These are phyloP conservation scores for Aspergillus heteromorphus DNA, from an alignment of 495 filamentous ascomycete species.

Conservation along the genomic window DNA sequence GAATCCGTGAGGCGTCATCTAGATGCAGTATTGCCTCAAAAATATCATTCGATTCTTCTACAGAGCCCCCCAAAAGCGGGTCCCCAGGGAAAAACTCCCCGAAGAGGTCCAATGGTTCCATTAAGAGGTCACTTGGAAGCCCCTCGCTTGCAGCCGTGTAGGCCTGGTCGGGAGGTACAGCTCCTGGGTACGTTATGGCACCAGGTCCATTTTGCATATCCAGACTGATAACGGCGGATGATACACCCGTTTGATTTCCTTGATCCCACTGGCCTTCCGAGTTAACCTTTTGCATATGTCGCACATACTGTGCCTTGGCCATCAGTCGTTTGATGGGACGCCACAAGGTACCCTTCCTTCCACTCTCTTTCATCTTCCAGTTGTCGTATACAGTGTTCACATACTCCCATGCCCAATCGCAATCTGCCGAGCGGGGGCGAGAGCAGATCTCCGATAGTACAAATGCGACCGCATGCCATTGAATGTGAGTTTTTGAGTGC, in stretches of 20 bases:
- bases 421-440: constrained; percentile 42
- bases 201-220: neutral
- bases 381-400: constrained; percentile 40
- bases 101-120: neutral
- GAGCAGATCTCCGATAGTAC: constrained; percentile 48
- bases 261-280: neutral
- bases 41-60: neutral
- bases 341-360: constrained; percentile 35
- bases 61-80: neutral
- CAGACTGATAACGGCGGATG: neutral
- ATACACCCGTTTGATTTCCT: too few species aligned
- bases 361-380: constrained; percentile 39
- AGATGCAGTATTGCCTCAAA: neutral
- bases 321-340: constrained; percentile 49
- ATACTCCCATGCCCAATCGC: constrained; percentile 51
- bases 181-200: neutral
- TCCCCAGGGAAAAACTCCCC: neutral
- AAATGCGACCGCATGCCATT: constrained; percentile 57
- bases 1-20: neutral
- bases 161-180: neutral
- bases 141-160: neutral
- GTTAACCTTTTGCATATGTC: constrained; percentile 14
- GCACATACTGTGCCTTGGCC: constrained; percentile 31
- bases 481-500: constrained; percentile 53
- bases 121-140: neutral